phyloP scores from a whole-genome alignment of 805 yeast species.

The Tetrapisispora phaffii region DNA sequence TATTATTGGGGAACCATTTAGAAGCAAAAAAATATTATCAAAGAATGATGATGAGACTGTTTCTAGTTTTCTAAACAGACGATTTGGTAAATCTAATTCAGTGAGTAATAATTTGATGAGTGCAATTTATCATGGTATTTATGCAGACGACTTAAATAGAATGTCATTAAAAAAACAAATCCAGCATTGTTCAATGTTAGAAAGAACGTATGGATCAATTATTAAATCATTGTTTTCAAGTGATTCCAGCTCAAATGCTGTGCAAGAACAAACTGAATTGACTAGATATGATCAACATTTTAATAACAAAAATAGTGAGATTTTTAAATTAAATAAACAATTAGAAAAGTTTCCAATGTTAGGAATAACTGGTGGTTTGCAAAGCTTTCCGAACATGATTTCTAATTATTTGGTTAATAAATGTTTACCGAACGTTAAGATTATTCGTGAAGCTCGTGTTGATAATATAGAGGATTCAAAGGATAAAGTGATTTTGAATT shows the following conservation, averaged over 20 bases:
- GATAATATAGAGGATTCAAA: not conserved
- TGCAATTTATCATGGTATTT: slow-evolving; percentile 81
- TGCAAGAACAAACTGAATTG: slow-evolving; percentile 17
- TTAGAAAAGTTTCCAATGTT: slow-evolving; percentile 55
- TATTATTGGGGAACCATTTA: slow-evolving; percentile 43
- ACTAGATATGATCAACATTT: slow-evolving; percentile 33
- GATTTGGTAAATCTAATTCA: slow-evolving; percentile 44
- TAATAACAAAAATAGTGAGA: slow-evolving; percentile 31
- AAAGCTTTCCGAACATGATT: slow-evolving; percentile 35
- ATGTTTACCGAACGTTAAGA: slow-evolving; percentile 3
- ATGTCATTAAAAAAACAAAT: slow-evolving; percentile 58
- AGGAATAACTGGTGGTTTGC: slow-evolving; percentile 47
- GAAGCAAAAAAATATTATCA: slow-evolving; percentile 4
- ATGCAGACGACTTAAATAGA: slow-evolving; percentile 69
- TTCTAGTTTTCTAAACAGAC: slow-evolving; percentile 51
- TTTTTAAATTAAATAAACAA: slow-evolving; percentile 29
- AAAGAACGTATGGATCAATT: slow-evolving; percentile 50
- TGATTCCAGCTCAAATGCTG: not conserved
- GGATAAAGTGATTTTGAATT: not conserved
- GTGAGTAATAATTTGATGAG: slow-evolving; percentile 52
- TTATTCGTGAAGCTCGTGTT: slow-evolving; percentile 4
- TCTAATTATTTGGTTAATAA: slow-evolving; percentile 1
- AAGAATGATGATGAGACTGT: slow-evolving; percentile 58
- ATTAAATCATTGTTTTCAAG: slow-evolving; percentile 30
- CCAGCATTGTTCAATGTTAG: slow-evolving; percentile 48